Percentiles rank a stretch among this genome's conserved stretches.
Evolutionary conservation across 2,329 filamentous ascomycete genomes (phyloP).

Genomic region (Aspergillus oerlinghausenensis): DNA sequence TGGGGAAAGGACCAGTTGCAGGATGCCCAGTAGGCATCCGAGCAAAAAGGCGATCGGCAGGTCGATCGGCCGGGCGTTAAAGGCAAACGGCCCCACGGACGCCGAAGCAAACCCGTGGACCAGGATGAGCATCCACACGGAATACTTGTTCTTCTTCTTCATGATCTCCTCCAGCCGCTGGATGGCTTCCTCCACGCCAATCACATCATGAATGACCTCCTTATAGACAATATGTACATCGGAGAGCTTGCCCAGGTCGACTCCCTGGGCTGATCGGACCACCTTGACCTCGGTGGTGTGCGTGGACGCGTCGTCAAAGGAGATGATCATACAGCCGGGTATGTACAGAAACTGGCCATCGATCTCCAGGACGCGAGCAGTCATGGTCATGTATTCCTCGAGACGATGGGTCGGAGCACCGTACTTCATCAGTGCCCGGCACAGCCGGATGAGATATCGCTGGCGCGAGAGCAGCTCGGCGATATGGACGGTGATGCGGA

Average conservation of each 20-base stretch:
- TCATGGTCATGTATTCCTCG: conserved; percentile 89
- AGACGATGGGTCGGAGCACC: conserved; percentile 89
- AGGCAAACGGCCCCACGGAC: conserved; percentile 72
- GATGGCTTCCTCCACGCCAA: conserved; percentile 45
- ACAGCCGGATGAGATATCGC: conserved; percentile 79
- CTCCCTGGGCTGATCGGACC: conserved; percentile 40
- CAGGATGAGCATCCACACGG: conserved; percentile 53
- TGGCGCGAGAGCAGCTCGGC: conserved; percentile 73
- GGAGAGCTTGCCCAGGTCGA: conserved; percentile 43
- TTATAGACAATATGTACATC: conserved; percentile 48
- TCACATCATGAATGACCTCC: conserved; percentile 46
- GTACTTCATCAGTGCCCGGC: conserved; percentile 82
- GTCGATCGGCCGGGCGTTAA: conserved; percentile 72
- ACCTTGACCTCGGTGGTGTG: conserved; percentile 48
- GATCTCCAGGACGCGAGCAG: conserved; percentile 79
- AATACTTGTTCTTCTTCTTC: conserved; percentile 52
- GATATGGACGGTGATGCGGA: conserved; percentile 59
- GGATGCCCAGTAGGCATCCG: conserved; percentile 67
- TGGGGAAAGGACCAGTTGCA: conserved; percentile 73
- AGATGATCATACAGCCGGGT: conserved; percentile 91
- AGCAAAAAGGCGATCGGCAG: conserved; percentile 73
- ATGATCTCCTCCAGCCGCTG: conserved; percentile 52
- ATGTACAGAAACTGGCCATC: conserved; percentile 89
- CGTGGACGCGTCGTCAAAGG: conserved; percentile 61
- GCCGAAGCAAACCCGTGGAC: conserved; percentile 67